Evolutionary conservation across 2,329 filamentous ascomycete genomes (phyloP), one percentile per base, ranked within the genome.

Genomic region (Diaporthe sp.): DNA sequence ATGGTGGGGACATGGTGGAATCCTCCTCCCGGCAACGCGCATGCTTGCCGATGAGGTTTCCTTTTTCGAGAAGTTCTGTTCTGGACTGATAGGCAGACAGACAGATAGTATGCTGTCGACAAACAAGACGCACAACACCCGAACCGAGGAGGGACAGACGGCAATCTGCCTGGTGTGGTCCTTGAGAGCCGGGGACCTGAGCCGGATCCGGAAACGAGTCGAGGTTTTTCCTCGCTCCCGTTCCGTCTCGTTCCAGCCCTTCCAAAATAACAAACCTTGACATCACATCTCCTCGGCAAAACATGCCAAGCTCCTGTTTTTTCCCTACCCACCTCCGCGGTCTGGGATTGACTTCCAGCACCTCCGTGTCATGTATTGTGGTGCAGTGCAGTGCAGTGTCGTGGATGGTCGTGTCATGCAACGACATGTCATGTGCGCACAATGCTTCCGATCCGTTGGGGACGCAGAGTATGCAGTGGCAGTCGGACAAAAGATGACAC

Each of bases 251-350:
- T 68, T n/a, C 42, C 62, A 67, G 59, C 39, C 25, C 28, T 44
- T 17, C 59, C 19, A 46, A 22, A 19, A 58, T 37, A 58, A 22
- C 13, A 34, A 49, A 65, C 61, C 61, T 68, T 68, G 62, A 68
- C 62, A 68, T 67, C 44, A 68, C 22, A 68, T 39, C 65, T n/a
- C 31, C 46, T 68, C 46, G 46, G 65, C 46, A 68, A 42, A 68
- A 68, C 65, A 68, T 53, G 46, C 65, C 46, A 68, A 68, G 65
- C 46, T n/a, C 46, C n/a, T n/a, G 31, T 53, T 39, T 31, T 46
- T 53, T n/a, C 3, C 17, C 9, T 61, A 7, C 37, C n/a, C 62
- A 39, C 28, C 12, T 39, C 46, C n/a, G 65, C 22, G 34, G 46
- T 46, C n/a, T 25, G 44, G 34, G n/a, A 12, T 68, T 53, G 65